phyloP scores from a whole-genome alignment of 805 yeast genomes.

The Allodekkera sacchari region DNA sequence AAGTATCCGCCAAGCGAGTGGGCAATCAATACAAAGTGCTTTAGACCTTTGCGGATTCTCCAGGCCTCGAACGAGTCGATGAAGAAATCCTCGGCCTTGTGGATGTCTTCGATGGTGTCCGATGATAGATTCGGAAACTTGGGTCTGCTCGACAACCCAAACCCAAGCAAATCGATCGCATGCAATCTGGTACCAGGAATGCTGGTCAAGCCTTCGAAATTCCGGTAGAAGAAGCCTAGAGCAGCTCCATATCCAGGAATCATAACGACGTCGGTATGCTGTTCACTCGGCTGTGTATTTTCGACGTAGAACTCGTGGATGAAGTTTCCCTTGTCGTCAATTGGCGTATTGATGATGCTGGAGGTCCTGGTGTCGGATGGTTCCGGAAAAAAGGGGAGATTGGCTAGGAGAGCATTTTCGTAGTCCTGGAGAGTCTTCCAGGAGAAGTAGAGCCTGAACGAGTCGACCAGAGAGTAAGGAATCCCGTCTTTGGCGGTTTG shows the following conservation, averaged over 20 bases:
- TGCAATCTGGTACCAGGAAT: conserved; percentile 52
- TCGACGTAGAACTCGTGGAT: conserved; percentile 70
- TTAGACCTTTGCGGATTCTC: conserved; percentile 42
- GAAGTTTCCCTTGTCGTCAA: conserved; percentile 35
- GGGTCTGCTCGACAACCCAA: conserved; percentile 62
- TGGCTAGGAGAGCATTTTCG: conserved; percentile 40
- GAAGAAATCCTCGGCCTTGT: conserved; percentile 49
- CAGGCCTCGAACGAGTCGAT: conserved; percentile 54
- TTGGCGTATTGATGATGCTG: conserved; percentile 42
- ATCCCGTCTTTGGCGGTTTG: background rate
- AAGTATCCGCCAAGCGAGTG: conserved; percentile 79
- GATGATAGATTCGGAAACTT: conserved; percentile 21
- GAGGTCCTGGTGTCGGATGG: conserved; percentile 39
- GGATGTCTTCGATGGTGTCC: conserved; percentile 29
- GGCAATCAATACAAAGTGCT: conserved; percentile 54
- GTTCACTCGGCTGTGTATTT: conserved; percentile 23
- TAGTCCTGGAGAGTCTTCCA: conserved; percentile 16
- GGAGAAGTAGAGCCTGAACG: conserved; percentile 20
- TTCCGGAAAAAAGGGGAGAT: conserved; percentile 52
- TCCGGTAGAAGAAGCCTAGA: conserved; percentile 69
- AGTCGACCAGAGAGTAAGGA: conserved; percentile 9
- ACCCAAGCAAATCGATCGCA: conserved; percentile 65
- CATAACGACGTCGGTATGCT: conserved; percentile 40
- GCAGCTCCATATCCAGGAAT: conserved; percentile 94
- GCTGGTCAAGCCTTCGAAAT: conserved; percentile 44